Evolutionary conservation across 1,284 basidiomycete genomes (phyloP).

Genomic region (Melampsora occidentalis): DNA sequence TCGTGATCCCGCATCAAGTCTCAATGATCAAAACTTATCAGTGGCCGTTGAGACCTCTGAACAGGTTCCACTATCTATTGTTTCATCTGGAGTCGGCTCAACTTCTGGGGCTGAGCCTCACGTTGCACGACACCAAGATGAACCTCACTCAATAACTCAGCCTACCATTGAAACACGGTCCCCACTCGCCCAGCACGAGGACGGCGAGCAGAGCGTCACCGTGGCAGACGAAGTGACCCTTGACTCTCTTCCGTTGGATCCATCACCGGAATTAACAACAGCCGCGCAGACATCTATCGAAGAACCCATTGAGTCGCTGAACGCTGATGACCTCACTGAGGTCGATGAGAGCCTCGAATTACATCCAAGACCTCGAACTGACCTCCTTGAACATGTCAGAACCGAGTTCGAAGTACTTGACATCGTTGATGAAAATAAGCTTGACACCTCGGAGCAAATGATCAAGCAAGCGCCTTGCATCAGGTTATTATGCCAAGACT

Average conservation of each 20-base stretch:
- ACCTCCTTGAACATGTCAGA: constrained; percentile 11
- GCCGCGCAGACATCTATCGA: background rate
- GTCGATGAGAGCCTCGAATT: constrained; percentile 1
- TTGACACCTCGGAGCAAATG: background rate
- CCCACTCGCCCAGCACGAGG: background rate
- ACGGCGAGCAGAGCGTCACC: background rate
- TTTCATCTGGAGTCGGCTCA: background rate
- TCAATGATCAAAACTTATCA: background rate
- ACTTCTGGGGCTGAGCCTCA: background rate
- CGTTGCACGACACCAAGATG: background rate
- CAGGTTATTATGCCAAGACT: constrained; percentile 27
- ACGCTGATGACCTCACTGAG: background rate
- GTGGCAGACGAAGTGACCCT: background rate
- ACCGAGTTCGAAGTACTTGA: background rate
- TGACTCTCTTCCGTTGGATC: background rate
- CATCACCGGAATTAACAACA: no score
- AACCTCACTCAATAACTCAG: no score
- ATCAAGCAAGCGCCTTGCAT: constrained; percentile 13
- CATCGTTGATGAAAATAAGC: background rate
- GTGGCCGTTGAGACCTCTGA: background rate
- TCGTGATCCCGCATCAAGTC: background rate
- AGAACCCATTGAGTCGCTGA: constrained; percentile 4
- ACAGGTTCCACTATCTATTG: background rate
- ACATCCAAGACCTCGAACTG: constrained; percentile 7
- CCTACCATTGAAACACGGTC: no score